These are phyloP conservation scores for Celoporthe dispersa DNA, from an alignment of 2,329 filamentous ascomycete species.

Conservation along the genomic window DNA sequence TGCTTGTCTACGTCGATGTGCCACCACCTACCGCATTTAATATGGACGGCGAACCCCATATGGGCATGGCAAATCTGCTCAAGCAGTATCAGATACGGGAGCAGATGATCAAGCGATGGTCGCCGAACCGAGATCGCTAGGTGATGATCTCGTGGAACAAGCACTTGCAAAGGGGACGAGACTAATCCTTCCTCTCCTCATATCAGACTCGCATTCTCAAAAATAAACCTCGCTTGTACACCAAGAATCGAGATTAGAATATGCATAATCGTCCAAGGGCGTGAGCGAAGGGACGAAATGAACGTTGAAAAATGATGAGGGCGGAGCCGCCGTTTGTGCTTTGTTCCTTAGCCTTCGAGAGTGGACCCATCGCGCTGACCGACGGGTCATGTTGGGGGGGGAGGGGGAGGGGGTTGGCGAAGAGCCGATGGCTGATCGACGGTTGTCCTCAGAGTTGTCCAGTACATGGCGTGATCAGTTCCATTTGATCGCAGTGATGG, in stretches of 20 bases:
- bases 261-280: not conserved
- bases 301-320: not conserved
- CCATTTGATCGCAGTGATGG: not conserved
- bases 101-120: slow-evolving; percentile 39
- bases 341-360: not conserved
- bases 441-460: not conserved
- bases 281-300: not conserved
- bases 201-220: not conserved
- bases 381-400: not conserved
- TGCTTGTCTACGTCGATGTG: slow-evolving; percentile 90
- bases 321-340: not conserved
- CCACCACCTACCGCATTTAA: slow-evolving; percentile 65
- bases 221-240: not conserved
- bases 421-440: not conserved
- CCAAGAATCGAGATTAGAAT: not conserved
- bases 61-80: slow-evolving; percentile 62
- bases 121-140: slow-evolving; percentile 38
- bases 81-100: slow-evolving; percentile 38
- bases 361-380: not conserved
- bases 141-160: not conserved
- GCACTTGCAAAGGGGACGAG: not conserved
- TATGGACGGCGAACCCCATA: slow-evolving; percentile 44
- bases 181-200: not conserved
- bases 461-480: not conserved
- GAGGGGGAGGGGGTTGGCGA: not conserved